phyloP scores from a whole-genome alignment of 768 basidiomycete species.

The Lentinula lateritia region DNA sequence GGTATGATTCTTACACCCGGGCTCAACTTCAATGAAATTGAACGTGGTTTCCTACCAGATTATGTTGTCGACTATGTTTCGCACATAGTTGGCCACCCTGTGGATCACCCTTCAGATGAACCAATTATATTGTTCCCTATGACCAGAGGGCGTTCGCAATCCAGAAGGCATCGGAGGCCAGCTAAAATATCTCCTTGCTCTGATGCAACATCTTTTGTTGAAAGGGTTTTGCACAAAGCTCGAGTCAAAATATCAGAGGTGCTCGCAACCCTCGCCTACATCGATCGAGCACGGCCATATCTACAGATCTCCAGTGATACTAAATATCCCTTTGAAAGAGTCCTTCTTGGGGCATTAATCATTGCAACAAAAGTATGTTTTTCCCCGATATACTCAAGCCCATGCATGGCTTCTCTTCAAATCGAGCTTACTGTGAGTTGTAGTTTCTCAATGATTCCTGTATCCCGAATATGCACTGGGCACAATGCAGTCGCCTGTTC shows the following conservation, averaged over 20 bases:
- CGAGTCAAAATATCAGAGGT: conserved; percentile 67
- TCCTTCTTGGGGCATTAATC: conserved; percentile 86
- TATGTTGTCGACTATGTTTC: conserved; percentile 62
- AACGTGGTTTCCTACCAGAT: conserved; percentile 34
- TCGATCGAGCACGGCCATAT: conserved; percentile 69
- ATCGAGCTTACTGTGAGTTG: not conserved
- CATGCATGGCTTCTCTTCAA: no score
- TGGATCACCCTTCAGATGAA: conserved; percentile 47
- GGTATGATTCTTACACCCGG: conserved; percentile 24
- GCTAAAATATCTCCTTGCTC: conserved; percentile 38
- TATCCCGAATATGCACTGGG: conserved; percentile 88
- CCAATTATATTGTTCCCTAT: conserved; percentile 35
- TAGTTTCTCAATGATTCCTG: conserved; percentile 86
- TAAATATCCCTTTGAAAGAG: conserved; percentile 80
- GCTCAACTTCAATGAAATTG: not conserved
- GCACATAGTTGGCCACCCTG: conserved; percentile 54
- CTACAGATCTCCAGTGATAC: conserved; percentile 69
- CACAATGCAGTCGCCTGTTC: conserved; percentile 73
- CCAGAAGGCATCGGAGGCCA: conserved; percentile 45
- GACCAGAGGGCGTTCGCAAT: conserved; percentile 39
- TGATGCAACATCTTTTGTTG: conserved; percentile 43
- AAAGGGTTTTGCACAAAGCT: conserved; percentile 63
- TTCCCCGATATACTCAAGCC: not conserved
- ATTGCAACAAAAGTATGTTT: conserved; percentile 70
- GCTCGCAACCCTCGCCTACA: conserved; percentile 70